phyloP scores from a whole-genome alignment of 2,329 filamentous ascomycete species.

The Fusarium nanum region DNA sequence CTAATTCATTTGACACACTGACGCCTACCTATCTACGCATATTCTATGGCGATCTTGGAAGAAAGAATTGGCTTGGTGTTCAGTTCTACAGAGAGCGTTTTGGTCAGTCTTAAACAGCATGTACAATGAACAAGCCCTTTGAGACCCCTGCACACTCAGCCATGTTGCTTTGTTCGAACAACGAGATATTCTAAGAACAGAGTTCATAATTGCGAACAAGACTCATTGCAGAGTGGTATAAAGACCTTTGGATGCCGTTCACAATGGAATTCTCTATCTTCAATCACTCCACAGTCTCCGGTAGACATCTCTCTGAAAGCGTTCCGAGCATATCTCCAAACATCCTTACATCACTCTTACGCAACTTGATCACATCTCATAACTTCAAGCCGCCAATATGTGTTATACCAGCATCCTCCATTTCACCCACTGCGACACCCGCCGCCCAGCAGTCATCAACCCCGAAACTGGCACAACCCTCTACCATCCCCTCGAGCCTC shows the following conservation, averaged over 20 bases:
- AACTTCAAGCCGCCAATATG: not conserved
- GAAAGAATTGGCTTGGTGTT: not conserved
- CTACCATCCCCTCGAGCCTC: conserved; percentile 29
- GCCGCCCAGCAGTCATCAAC: conserved; percentile 25
- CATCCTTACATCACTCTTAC: not conserved
- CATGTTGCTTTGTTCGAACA: conserved; percentile 18
- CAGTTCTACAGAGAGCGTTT: not conserved
- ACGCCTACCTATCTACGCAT: not conserved
- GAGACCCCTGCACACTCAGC: not conserved
- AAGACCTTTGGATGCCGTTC: rapidly evolving
- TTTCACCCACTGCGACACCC: conserved; percentile 29
- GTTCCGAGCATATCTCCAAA: not conserved
- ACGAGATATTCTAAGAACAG: not conserved
- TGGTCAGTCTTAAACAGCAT: not conserved
- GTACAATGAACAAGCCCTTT: not conserved
- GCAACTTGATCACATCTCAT: not conserved
- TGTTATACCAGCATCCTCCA: conserved; percentile 24
- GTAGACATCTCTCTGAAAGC: not conserved
- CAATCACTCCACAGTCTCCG: not conserved
- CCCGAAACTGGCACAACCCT: not conserved
- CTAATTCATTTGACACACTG: not conserved
- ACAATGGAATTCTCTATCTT: not conserved
- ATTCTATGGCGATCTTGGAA: not conserved
- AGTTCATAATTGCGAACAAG: not conserved
- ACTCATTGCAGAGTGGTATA: not conserved